Percentiles rank a stretch among this genome's conserved stretches.
phyloP scores from a whole-genome alignment of 768 basidiomycete genomes.

The Leucocoprinus sp. region DNA sequence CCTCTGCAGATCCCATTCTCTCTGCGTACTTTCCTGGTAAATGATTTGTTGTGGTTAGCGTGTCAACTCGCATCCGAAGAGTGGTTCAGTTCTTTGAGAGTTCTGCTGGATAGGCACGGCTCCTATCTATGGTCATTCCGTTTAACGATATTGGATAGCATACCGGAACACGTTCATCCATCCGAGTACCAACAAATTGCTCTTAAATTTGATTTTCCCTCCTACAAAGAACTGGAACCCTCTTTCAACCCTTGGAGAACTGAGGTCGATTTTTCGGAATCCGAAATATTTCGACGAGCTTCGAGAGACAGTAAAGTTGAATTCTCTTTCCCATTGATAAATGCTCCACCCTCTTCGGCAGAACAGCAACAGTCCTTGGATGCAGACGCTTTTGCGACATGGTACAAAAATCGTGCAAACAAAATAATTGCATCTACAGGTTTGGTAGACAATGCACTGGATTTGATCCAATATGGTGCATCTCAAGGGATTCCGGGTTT shows the following conservation, averaged over 20 bases:
- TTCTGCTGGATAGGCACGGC: conserved; percentile 53
- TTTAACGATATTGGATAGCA: conserved; percentile 55
- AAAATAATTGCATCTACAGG: conserved; percentile 58
- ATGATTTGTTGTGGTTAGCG: conserved; percentile 50
- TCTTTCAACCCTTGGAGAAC: conserved; percentile 38
- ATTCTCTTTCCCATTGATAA: conserved; percentile 8
- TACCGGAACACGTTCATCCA: conserved; percentile 71
- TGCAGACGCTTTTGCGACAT: conserved; percentile 46
- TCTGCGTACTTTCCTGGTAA: conserved; percentile 56
- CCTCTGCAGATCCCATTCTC: conserved; percentile 34
- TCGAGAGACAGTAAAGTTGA: conserved; percentile 22
- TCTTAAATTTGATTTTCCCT: conserved; percentile 47
- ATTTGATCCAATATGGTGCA: conserved; percentile 78
- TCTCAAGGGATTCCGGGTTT: conserved; percentile 70
- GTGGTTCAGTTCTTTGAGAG: conserved; percentile 47
- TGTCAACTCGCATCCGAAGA: conserved; percentile 58
- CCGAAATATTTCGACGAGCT: conserved; percentile 31
- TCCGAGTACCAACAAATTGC: conserved; percentile 52
- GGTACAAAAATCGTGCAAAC: conserved; percentile 70
- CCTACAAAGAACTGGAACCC: conserved; percentile 33
- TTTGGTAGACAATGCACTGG: conserved; percentile 71
- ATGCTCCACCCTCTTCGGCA: conserved; percentile 13
- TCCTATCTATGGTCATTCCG: conserved; percentile 59
- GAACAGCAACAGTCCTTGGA: conserved; percentile 28
- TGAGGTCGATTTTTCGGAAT: conserved; percentile 54